A percentile compares a stretch with the other conserved stretches of the same genome.
These are phyloP conservation scores for Apophysomyces ossiformis DNA, from an alignment of 371 early-diverging fungal genomes.

Conservation along the genomic window DNA sequence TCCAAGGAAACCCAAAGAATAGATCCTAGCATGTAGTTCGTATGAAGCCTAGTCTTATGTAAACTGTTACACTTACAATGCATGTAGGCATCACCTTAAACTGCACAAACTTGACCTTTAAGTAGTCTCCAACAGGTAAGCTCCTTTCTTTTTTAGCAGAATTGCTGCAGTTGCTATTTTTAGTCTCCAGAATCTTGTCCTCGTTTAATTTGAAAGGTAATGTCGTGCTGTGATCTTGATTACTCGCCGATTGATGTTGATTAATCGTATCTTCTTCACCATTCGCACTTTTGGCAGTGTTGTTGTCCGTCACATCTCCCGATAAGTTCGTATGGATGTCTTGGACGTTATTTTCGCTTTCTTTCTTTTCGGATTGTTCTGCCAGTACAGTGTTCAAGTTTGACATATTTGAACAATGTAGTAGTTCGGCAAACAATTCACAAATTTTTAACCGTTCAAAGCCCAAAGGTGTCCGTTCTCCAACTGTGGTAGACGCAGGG, in stretches of 20 bases:
- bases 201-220: background rate
- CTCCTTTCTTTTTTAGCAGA: background rate
- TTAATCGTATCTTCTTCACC: no score
- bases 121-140: slow-evolving; percentile 60
- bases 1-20: slow-evolving; percentile 90
- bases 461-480: slow-evolving; percentile 79
- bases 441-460: slow-evolving; percentile 91
- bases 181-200: background rate
- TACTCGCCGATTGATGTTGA: background rate
- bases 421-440: slow-evolving; percentile 93
- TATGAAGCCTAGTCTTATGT: background rate
- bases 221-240: background rate
- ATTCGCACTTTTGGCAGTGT: no score
- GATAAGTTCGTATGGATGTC: background rate
- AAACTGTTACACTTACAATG: slow-evolving; percentile 30
- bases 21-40: slow-evolving; percentile 51
- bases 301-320: background rate
- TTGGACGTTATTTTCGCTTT: background rate
- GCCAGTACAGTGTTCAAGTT: slow-evolving; percentile 51
- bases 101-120: slow-evolving; percentile 68
- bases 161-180: background rate
- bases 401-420: slow-evolving; percentile 85
- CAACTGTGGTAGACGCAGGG: slow-evolving; percentile 68
- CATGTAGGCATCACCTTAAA: slow-evolving; percentile 63
- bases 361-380: background rate